Conservation (phyloP, 139 green algal species). For the Parachlorella kessleri region DNA sequence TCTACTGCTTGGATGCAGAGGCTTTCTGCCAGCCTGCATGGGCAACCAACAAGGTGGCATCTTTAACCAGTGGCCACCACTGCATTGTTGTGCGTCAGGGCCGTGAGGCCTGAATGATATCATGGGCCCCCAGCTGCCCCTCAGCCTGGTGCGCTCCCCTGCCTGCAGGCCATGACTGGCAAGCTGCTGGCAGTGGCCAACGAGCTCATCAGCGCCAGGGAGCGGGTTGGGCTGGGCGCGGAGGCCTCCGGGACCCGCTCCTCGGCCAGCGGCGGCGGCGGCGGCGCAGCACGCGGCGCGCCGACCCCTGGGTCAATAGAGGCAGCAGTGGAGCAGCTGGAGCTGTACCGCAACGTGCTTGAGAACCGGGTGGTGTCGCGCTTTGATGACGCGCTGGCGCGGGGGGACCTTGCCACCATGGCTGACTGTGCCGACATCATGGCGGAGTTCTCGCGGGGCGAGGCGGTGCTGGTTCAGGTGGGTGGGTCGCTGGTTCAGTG, state of each 20-base stretch:
- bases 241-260: neutral
- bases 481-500: too few species aligned
- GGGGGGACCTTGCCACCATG: conserved; percentile 54
- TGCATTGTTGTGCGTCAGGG: neutral
- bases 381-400: conserved; percentile 62
- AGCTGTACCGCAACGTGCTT: conserved; percentile 64
- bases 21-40: too few species aligned
- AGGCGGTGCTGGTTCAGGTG: neutral
- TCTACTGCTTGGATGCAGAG: too few species aligned
- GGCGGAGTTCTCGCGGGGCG: conserved; percentile 46
- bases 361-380: conserved; percentile 65
- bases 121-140: neutral
- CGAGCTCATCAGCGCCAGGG: conserved; percentile 47
- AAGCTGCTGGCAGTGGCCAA: conserved; percentile 40
- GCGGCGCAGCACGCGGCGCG: neutral
- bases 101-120: neutral
- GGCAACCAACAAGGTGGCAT: too few species aligned
- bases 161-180: conserved; percentile 46
- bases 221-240: conserved; percentile 33
- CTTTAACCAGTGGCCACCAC: too few species aligned
- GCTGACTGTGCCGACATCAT: conserved; percentile 67
- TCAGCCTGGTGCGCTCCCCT: neutral
- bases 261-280: neutral
- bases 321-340: conserved; percentile 42
- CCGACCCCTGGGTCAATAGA: conserved; percentile 17